A percentile compares a stretch with the other conserved stretches of the same genome.
phyloP scores from a whole-genome alignment of 805 yeast genomes.

The Candida ficus region DNA sequence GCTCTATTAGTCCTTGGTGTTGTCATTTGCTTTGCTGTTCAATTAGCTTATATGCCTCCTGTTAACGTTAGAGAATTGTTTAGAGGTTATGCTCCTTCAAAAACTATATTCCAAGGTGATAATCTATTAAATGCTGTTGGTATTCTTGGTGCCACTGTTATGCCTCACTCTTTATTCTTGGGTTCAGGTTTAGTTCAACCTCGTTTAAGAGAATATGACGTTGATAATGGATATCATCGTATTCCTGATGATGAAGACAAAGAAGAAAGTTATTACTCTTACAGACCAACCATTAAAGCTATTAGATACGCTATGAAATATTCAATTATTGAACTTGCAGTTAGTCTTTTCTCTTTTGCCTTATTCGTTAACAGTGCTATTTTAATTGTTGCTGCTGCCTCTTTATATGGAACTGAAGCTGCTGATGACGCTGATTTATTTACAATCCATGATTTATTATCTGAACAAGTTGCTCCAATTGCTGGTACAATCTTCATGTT shows the following conservation, averaged over 20 bases:
- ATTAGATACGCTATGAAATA: slow-evolving; percentile 66
- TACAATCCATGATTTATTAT: slow-evolving; percentile 64
- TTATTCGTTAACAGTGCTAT: slow-evolving; percentile 84
- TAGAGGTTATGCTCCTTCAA: slow-evolving; percentile 68
- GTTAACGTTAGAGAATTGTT: slow-evolving; percentile 42
- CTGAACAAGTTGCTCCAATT: slow-evolving; percentile 56
- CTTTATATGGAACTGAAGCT: slow-evolving; percentile 64
- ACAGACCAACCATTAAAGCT: slow-evolving; percentile 70
- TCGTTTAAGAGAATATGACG: slow-evolving; percentile 69
- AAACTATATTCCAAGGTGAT: slow-evolving; percentile 44
- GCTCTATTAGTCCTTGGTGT: slow-evolving; percentile 67
- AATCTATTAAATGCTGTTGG: slow-evolving; percentile 76
- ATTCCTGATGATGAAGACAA: slow-evolving; percentile 22
- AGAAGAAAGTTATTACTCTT: slow-evolving; percentile 38
- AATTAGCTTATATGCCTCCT: slow-evolving; percentile 51
- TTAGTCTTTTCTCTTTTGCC: slow-evolving; percentile 75
- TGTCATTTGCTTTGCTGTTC: slow-evolving; percentile 72
- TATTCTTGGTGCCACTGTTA: slow-evolving; percentile 87
- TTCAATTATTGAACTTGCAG: slow-evolving; percentile 64
- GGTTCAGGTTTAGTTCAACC: slow-evolving; percentile 89
- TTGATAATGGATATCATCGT: slow-evolving; percentile 45
- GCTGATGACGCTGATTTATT: slow-evolving; percentile 78
- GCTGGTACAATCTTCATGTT: slow-evolving; percentile 84
- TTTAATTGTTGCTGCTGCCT: slow-evolving; percentile 74
- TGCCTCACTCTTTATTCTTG: slow-evolving; percentile 85